Evolutionary conservation across 495 filamentous ascomycete species (phyloP), one percentile per base, ranked within the genome.

Genomic region (Pyronema omphalodes): DNA sequence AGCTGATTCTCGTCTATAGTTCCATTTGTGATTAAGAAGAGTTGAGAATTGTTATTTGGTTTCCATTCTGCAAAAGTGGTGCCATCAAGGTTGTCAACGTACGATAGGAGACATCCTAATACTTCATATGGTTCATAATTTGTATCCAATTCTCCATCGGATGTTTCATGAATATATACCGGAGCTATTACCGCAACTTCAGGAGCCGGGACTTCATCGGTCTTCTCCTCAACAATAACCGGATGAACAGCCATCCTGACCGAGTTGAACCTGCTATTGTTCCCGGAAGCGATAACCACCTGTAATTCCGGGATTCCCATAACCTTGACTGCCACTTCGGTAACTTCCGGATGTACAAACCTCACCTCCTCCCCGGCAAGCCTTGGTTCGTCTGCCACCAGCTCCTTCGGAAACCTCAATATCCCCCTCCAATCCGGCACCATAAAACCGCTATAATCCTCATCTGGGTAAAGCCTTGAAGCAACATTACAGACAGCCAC

Each of bases 401-500:
- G 54, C 3, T 54, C 51, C 9, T 41, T 3, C 0, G 56, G 29
- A n/a, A 41, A 33, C 17, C 51, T 53, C n/a, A 65, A 40, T 12
- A 33, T 55, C 1, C 43, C 37, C 2, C 43, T 55, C 9, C 51
- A 52, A 29, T 67, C 63, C 0, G 63, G 63, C 19, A 59, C 55
- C 12, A 18, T 36, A 34, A 67, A 44, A 23, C 33, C 7, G 3
- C 34, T 29, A 49, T 49, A 60, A 0, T 36, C 35, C 40, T 51
- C 44, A 7, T 55, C 17, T 0, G 51, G 44, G 49, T 43, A 33
- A 36, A 54, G 33, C 8, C 55, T 45, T 5, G 59, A 55, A 9
- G 65, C 59, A 19, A 68, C 52, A 14, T 61, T 52, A 12, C 67
- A 41, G 7, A 63, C 41, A 41, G 64, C 51, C 9, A 67, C 63